phyloP scores from a whole-genome alignment of 1,284 basidiomycete species.

The Fomitopsis pinicola region DNA sequence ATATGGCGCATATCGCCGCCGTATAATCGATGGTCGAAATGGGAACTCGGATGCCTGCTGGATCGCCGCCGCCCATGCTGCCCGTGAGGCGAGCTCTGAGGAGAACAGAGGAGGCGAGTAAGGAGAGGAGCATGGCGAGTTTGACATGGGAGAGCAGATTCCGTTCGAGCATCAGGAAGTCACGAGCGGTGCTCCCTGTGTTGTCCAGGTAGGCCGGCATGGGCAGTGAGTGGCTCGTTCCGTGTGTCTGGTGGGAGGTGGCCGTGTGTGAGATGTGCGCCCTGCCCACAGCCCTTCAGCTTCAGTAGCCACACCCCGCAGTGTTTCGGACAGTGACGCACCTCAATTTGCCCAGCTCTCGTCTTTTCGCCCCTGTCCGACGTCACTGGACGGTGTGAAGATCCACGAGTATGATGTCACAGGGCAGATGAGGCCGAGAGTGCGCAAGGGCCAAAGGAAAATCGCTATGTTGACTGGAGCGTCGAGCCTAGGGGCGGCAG shows the following conservation, averaged over 20 bases:
- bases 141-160: conserved; percentile 66
- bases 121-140: conserved; percentile 56
- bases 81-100: conserved; percentile 55
- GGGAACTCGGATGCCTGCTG: conserved; percentile 20
- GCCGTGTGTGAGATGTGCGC: neutral
- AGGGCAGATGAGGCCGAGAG: neutral
- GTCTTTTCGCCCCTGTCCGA: neutral
- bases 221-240: neutral
- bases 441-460: neutral
- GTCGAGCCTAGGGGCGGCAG: neutral
- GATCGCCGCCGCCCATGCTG: conserved; percentile 19
- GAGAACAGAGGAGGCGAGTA: conserved; percentile 60
- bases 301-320: neutral
- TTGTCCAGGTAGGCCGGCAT: conserved; percentile 30
- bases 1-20: conserved; percentile 51
- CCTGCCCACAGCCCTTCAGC: neutral
- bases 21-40: conserved; percentile 27
- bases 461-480: neutral
- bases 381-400: neutral
- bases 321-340: neutral
- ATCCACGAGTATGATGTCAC: neutral
- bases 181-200: conserved; percentile 49
- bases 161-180: conserved; percentile 72
- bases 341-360: neutral
- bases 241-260: neutral